Base-by-base conservation (phyloP, 805 yeast genomes). In the Huiozyma sinensis region DNA sequence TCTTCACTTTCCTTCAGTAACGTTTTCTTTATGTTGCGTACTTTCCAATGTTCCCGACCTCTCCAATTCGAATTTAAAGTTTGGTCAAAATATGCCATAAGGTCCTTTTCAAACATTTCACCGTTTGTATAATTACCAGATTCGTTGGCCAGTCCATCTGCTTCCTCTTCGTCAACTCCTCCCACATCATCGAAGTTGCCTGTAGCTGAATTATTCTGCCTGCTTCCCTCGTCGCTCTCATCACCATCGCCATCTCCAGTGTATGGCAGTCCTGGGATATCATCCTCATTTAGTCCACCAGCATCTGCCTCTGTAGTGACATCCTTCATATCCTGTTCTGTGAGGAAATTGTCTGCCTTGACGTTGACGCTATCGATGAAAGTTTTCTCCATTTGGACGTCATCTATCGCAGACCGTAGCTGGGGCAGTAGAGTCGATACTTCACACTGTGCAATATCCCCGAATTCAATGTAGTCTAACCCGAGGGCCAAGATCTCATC, bases 1-100 rank as follows among this genome's bases (percentile, higher is more conserved):
- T 24, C 13, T 4, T 33, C 27, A 11, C 36, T 28, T n/a, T 37
- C 30, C 34, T 50, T 44, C 12, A 37, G 28, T 6, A 38, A 38
- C 38, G 42, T 49, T 50, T 70, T 70, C 53, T 77, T 81, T 40
- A 81, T 61, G 10, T 77, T 73, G 36, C 73, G 67, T 8, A 90
- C 82, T 62, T 83, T 83, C 97, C 97, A 90, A 63, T 86, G 94
- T 50, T 85, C 90, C 10, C 90, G 83, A 7, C 97, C 97, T 29
- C 94, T 75, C 96, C 97, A 89, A 58, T 78, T 83, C 39, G 61
- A 60, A 45, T 71, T 75, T 63, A 86, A 69, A 17, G 77, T 72
- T 43, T 77, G 79, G 58, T 88, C 95, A 61, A 87, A 87, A 58
- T 86, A 83, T 2, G 88, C 82, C 75, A 85, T 77, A 36, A 86